Base-by-base conservation (phyloP, 1,139 yeast genomes). In the Yamadazyma dushanensis region DNA sequence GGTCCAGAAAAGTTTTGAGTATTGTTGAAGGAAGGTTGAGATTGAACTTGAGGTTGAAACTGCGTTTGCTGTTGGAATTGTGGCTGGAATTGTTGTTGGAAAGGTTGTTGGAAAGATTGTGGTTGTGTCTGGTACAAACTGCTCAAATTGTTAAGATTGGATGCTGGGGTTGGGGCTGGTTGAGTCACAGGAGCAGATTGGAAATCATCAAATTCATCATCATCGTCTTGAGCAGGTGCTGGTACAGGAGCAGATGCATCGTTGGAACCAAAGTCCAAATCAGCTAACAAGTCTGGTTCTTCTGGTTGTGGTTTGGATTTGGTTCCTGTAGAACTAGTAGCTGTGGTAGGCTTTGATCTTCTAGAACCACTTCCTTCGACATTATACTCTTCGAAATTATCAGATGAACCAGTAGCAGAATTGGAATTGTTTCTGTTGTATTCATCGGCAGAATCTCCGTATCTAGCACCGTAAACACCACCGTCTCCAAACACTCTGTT, bases 201-300 rank as follows among this genome's bases (percentile, higher is more conserved):
- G 73, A 90, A 90, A 49, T 92, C 97, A 47, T 87, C 96, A 61
- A 90, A 90, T 28, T 90, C 97, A 50, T 89, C 97, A 50, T 89
- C 97, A 28, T 80, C 85, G 15, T 69, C 80, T 16, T 44, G 44
- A 9, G 44, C 42, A 8, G 62, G 43, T 9, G 57, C 41, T 17
- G 51, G 43, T 18, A 52, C 45, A 16, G 50, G 46, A 13, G 48
- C 43, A 8, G 63, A 14, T 26, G 17, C 44, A 9, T 59, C 41
- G 16, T 51, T 31, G 22, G 51, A 41, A 25, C 77, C 71, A 8
- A 78, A 69, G 44, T 80, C 70, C 44, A 83, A 67, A 51, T 83
- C 88, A 14, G 71, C 74, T 48, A 69, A 61, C 45, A 70, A 67
- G 45, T 70, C 76, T 48, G 67, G 51, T 56, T 73, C 59, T 43